Conservation (phyloP, 2,329 filamentous ascomycete species). For the Lasiodiplodia citricola region DNA sequence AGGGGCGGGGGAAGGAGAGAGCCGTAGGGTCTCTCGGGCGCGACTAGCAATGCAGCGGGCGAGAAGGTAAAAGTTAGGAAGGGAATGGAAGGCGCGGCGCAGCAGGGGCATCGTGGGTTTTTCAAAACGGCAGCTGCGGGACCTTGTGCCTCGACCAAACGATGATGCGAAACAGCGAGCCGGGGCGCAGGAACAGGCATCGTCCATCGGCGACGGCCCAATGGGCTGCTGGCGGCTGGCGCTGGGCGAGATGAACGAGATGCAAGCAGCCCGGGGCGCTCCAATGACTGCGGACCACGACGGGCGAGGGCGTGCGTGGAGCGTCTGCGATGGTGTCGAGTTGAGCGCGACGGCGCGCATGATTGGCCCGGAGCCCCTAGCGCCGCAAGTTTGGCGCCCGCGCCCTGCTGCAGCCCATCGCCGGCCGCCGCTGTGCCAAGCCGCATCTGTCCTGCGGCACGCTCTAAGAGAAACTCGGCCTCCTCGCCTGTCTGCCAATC, state of each 20-base stretch:
- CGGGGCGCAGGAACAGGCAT: neutral
- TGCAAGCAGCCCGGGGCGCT: conserved; percentile 3
- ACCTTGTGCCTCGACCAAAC: conserved; percentile 21
- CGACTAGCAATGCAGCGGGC: conserved; percentile 10
- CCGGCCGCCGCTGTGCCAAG: neutral
- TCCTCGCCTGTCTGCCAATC: conserved; percentile 6
- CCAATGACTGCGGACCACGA: conserved; percentile 13
- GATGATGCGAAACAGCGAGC: conserved; percentile 17
- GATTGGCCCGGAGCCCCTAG: conserved; percentile 1
- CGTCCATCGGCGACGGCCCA: neutral
- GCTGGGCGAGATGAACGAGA: conserved; percentile 1
- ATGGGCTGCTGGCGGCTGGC: neutral
- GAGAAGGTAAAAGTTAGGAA: conserved; percentile 19
- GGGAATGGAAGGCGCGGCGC: conserved; percentile 1
- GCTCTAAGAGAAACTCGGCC: neutral
- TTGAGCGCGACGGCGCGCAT: neutral
- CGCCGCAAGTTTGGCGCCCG: conserved; percentile 10
- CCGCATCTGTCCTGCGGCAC: neutral
- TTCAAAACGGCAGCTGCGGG: conserved; percentile 25
- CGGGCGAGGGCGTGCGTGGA: conserved; percentile 1
- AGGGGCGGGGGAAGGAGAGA: conserved; percentile 29
- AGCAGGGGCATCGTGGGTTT: conserved; percentile 25
- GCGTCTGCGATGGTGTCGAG: conserved; percentile 12
- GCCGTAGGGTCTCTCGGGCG: conserved; percentile 18
- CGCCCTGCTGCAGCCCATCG: conserved; percentile 12